These are phyloP conservation scores for Acanthamoeba sp. DNA, from an alignment of 208 protist genomes.

Conservation along the genomic window DNA sequence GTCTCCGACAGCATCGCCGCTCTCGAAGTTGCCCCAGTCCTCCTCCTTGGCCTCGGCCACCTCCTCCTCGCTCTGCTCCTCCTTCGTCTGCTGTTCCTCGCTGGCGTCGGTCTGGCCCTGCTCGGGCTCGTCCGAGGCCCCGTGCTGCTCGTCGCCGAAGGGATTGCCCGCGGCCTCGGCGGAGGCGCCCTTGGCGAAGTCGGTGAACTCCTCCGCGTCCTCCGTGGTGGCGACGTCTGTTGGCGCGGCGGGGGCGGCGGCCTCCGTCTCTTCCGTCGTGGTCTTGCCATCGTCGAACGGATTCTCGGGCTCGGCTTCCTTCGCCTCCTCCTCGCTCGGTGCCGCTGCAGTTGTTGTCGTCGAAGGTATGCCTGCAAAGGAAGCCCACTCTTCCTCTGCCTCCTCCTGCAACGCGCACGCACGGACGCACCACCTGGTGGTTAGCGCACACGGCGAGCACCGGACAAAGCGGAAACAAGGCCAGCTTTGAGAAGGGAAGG, in stretches of 20 bases:
- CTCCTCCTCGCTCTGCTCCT: conserved; percentile 8
- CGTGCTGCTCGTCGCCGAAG: not conserved
- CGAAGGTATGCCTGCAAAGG: not conserved
- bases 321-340: not conserved
- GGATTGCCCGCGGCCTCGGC: not conserved
- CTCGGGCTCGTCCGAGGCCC: not conserved
- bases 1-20: not conserved
- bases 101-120: not conserved
- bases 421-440: not conserved
- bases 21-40: conserved; percentile 39
- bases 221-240: not conserved
- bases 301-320: not conserved
- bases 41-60: not conserved
- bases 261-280: not conserved
- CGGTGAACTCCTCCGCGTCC: conserved; percentile 38
- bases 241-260: not conserved
- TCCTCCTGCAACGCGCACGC: not conserved
- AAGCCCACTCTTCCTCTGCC: conserved; percentile 44
- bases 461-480: too few species aligned
- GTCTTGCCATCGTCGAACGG: not conserved
- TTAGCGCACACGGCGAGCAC: too few species aligned
- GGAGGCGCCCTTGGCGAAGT: not conserved
- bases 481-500: too few species aligned
- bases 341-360: not conserved
- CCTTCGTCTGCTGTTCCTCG: not conserved